A percentile compares a stretch with the other conserved stretches of the same genome.
Conservation (phyloP, 2,329 filamentous ascomycete genomes). For the Pseudomassariella vexata region DNA sequence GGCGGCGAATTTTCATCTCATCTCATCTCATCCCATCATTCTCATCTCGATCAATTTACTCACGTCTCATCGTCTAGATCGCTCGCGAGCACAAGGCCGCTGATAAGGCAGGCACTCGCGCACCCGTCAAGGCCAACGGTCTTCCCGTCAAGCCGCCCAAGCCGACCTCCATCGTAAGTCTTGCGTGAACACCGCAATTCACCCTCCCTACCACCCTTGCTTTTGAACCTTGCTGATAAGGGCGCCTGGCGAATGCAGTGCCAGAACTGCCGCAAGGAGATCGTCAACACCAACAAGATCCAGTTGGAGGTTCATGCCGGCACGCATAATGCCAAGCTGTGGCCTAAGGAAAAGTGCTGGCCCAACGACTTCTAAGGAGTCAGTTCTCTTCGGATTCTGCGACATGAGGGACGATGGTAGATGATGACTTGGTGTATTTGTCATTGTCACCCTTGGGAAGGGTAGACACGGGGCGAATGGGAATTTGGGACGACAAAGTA, state of each 20-base stretch:
- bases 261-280: constrained; percentile 44
- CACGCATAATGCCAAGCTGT: constrained; percentile 42
- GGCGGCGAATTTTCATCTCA: neutral
- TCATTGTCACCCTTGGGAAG: no score
- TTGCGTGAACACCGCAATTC: no score
- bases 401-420: no score
- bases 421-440: no score
- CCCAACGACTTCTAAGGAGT: constrained; percentile 39
- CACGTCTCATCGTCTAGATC: constrained; percentile 25
- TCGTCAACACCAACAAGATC: constrained; percentile 43
- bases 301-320: constrained; percentile 47
- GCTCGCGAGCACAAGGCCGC: constrained; percentile 50
- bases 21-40: no score
- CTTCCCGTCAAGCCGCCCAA: constrained; percentile 48
- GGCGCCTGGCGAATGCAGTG: no score
- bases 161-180: constrained; percentile 40
- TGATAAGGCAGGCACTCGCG: constrained; percentile 47
- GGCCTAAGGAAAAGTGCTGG: constrained; percentile 55
- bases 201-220: no score
- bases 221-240: no score
- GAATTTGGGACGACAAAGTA: no score
- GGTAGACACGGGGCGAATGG: no score
- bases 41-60: neutral
- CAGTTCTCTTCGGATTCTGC: no score
- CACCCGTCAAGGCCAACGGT: constrained; percentile 48